Conservation (phyloP, 2,329 filamentous ascomycete genomes). For the Fusarium sp. region DNA sequence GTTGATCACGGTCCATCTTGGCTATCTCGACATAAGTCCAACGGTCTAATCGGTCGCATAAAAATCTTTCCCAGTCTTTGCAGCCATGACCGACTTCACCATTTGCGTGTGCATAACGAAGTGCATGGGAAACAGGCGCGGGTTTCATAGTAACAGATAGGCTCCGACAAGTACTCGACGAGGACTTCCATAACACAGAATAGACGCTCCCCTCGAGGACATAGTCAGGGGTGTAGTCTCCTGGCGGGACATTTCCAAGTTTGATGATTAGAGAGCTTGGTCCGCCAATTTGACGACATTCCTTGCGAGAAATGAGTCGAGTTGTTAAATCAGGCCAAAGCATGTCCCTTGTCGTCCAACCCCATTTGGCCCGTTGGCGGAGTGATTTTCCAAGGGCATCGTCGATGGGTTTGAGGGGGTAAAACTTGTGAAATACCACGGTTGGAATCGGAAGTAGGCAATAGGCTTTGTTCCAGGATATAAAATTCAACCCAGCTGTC, state of each 20-base stretch:
- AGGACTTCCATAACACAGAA: not conserved
- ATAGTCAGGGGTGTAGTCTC: not conserved
- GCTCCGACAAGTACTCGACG: not conserved
- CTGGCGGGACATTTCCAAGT: not conserved
- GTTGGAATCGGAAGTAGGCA: not conserved
- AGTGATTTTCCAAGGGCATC: not conserved
- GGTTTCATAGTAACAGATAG: not conserved
- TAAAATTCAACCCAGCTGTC: not conserved
- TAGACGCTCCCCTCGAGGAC: not conserved
- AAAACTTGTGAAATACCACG: not conserved
- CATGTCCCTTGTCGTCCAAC: not conserved
- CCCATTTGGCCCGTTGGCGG: not conserved
- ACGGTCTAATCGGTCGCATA: not conserved
- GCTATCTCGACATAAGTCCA: not conserved
- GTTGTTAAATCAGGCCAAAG: not conserved
- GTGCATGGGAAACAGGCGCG: not conserved
- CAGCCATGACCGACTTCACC: not conserved
- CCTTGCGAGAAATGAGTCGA: not conserved
- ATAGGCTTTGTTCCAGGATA: slow-evolving; percentile 6
- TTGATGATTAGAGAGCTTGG: not conserved
- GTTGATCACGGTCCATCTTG: not conserved
- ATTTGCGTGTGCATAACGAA: not conserved
- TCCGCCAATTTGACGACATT: not conserved
- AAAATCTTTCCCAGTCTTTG: not conserved
- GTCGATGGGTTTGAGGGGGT: not conserved